phyloP scores from a whole-genome alignment of 352 stramenopile genomes.

The Phytophthora citrophthora region DNA sequence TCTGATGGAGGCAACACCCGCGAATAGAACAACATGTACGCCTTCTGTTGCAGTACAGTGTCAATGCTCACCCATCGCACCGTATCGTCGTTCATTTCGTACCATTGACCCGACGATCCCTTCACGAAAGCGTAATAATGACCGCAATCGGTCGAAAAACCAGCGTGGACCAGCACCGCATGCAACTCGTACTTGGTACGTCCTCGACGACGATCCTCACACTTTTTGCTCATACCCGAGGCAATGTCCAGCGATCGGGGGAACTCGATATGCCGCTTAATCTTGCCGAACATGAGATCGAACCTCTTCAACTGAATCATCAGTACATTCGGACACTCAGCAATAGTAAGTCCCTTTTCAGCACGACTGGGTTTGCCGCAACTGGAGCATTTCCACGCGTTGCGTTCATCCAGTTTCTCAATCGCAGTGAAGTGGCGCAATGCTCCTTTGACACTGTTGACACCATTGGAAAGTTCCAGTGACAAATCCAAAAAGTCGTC shows the following conservation, averaged over 20 bases:
- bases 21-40: conserved; percentile 93
- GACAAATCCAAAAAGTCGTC: conserved; percentile 92
- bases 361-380: conserved; percentile 82
- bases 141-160: conserved; percentile 88
- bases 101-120: conserved; percentile 90
- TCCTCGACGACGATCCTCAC: conserved; percentile 53
- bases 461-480: conserved; percentile 82
- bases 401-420: conserved; percentile 84
- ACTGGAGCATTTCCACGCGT: conserved; percentile 87
- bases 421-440: conserved; percentile 84
- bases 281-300: conserved; percentile 87
- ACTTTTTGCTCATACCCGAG: conserved; percentile 58
- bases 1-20: conserved; percentile 62
- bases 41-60: conserved; percentile 87
- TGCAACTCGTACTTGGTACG: conserved; percentile 78
- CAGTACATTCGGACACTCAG: conserved; percentile 82
- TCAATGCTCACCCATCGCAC: conserved; percentile 89
- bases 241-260: conserved; percentile 69
- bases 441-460: conserved; percentile 75
- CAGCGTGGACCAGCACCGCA: conserved; percentile 87
- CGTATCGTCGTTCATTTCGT: conserved; percentile 92
- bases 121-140: conserved; percentile 93
- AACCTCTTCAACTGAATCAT: conserved; percentile 93
- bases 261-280: conserved; percentile 90
- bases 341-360: conserved; percentile 86